Percentiles rank a stretch among this genome's conserved stretches.
These are phyloP conservation scores for Wickerhamiella slavikovae DNA, from an alignment of 805 yeast species.

Conservation along the genomic window DNA sequence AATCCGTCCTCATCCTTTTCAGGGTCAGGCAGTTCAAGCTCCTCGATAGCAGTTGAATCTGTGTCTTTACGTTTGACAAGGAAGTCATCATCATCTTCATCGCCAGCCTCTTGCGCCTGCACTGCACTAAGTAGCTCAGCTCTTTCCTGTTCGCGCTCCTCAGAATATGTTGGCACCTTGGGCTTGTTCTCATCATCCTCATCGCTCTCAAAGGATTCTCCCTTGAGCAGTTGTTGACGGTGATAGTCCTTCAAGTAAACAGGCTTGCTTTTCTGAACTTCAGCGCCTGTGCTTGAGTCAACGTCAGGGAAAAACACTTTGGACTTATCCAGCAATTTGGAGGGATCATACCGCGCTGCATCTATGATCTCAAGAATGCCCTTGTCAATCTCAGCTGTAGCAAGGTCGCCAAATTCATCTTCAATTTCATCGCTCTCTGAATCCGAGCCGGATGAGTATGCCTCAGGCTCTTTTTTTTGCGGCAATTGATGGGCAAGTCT, in stretches of 20 bases:
- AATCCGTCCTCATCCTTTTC: conserved; percentile 42
- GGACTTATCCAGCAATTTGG: conserved; percentile 41
- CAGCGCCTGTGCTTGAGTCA: conserved; percentile 17
- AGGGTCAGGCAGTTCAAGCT: conserved; percentile 42
- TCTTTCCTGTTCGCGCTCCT: conserved; percentile 59
- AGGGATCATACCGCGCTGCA: conserved; percentile 50
- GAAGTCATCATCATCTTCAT: conserved; percentile 24
- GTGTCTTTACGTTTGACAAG: conserved; percentile 38
- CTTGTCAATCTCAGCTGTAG: conserved; percentile 67
- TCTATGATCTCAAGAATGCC: conserved; percentile 54
- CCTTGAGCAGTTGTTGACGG: conserved; percentile 58
- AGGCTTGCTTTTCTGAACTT: conserved; percentile 33
- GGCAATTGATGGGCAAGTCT: background rate
- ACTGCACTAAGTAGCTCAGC: conserved; percentile 57
- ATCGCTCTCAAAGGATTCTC: conserved; percentile 37
- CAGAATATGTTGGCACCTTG: conserved; percentile 37
- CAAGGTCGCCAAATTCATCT: conserved; percentile 76
- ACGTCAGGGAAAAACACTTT: conserved; percentile 57
- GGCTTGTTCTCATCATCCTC: conserved; percentile 32
- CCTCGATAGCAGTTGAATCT: conserved; percentile 15
- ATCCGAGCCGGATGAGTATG: conserved; percentile 9
- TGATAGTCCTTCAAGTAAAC: conserved; percentile 84
- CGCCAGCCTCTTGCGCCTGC: conserved; percentile 30
- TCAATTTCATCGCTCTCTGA: conserved; percentile 40
- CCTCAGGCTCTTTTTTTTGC: background rate